These are phyloP conservation scores for Hura crepitans DNA, from an alignment of 441 rosid genomes.

Conservation along the genomic window DNA sequence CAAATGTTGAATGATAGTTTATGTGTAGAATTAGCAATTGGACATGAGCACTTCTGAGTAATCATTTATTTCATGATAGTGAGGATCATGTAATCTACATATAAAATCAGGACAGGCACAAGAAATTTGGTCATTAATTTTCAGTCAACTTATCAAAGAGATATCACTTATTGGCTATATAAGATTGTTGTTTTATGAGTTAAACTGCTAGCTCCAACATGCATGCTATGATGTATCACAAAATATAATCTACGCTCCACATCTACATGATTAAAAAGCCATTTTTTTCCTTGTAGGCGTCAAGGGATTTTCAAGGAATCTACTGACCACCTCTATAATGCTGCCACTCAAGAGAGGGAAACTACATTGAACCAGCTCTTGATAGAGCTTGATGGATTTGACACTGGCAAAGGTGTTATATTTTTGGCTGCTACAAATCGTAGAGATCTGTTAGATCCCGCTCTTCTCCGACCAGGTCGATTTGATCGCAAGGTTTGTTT, in stretches of 20 bases:
- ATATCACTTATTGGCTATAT: neutral
- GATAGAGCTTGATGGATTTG: conserved; percentile 98
- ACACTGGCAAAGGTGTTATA: conserved; percentile 97
- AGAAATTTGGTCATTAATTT: neutral
- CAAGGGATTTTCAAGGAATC: conserved; percentile 83
- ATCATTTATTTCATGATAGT: neutral
- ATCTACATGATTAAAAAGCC: neutral
- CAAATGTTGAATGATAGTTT: neutral
- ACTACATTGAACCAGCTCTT: conserved; percentile 92
- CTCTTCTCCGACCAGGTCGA: conserved; percentile 94
- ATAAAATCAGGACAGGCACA: neutral
- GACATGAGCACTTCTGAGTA: neutral
- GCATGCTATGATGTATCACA: neutral
- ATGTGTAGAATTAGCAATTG: neutral
- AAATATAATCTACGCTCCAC: neutral
- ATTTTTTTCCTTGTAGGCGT: conserved; percentile 44
- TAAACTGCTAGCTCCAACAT: neutral
- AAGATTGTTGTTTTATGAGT: neutral
- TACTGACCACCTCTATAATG: conserved; percentile 73
- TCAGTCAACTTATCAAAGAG: neutral
- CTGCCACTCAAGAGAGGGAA: conserved; percentile 96
- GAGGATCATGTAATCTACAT: neutral
- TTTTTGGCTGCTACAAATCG: conserved; percentile 95
- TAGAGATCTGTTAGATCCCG: conserved; percentile 87
- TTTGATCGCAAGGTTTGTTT: conserved; percentile 90